A percentile compares a stretch with the other conserved stretches of the same genome.
These are phyloP conservation scores for Lactarius sanguifluus DNA, from an alignment of 768 basidiomycete species.

Conservation along the genomic window DNA sequence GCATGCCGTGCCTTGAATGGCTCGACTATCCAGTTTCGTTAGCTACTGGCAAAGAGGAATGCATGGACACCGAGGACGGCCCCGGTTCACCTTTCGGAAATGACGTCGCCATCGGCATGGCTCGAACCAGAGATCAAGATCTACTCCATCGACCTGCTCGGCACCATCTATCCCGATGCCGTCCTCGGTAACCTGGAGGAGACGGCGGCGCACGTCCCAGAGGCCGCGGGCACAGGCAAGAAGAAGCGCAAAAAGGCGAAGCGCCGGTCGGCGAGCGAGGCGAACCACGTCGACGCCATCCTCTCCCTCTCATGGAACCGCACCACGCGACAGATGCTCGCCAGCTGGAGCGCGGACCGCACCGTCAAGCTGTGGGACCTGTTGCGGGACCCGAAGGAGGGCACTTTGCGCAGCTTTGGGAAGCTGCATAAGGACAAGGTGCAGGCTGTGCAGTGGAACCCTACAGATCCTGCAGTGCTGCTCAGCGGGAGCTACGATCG, in stretches of 20 bases:
- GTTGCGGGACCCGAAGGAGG: conserved; percentile 56
- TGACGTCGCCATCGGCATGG: conserved; percentile 94
- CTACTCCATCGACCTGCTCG: conserved; percentile 93
- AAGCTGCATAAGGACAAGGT: conserved; percentile 90
- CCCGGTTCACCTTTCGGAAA: conserved; percentile 57
- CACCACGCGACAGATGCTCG: conserved; percentile 83
- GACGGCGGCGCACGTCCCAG: conserved; percentile 74
- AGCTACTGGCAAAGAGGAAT: conserved; percentile 39
- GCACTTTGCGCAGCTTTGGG: conserved; percentile 82
- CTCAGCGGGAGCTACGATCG: conserved; percentile 94
- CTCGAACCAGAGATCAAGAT: conserved; percentile 98
- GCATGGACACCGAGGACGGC: conserved; percentile 30
- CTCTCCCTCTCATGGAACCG: conserved; percentile 94
- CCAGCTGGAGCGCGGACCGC: conserved; percentile 89
- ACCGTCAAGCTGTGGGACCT: conserved; percentile 99
- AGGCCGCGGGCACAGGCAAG: conserved; percentile 88
- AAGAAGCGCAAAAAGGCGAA: conserved; percentile 92
- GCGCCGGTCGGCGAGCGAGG: conserved; percentile 55
- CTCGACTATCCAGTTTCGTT: conserved; percentile 79
- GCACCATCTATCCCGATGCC: conserved; percentile 92
- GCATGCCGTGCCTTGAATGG: conserved; percentile 99
- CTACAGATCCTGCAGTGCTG: conserved; percentile 81
- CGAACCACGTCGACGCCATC: conserved; percentile 91
- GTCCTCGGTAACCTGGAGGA: conserved; percentile 89
- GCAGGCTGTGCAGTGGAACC: conserved; percentile 95